These are phyloP conservation scores for Fusarium domesticum DNA, from an alignment of 2,329 filamentous ascomycete species.

Conservation along the genomic window DNA sequence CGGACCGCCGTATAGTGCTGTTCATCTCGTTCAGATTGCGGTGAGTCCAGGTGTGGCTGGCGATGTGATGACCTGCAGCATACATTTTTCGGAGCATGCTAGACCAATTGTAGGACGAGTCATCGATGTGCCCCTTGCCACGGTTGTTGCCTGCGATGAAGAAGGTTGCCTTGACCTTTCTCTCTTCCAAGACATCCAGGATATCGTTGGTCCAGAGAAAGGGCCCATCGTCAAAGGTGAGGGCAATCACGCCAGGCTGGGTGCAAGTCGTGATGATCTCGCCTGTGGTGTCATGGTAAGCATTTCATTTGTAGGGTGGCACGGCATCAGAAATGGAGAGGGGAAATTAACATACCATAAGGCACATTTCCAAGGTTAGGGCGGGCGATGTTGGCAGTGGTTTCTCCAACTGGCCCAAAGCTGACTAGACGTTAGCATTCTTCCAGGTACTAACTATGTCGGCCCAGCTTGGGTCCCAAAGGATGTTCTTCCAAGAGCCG, in stretches of 20 bases:
- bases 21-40: constrained; percentile 39
- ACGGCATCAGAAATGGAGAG: constrained; percentile 1
- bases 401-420: constrained; percentile 31
- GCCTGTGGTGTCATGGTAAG: constrained; percentile 28
- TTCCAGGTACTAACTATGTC: neutral
- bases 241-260: constrained; percentile 37
- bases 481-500: neutral
- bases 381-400: constrained; percentile 33
- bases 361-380: constrained; percentile 35
- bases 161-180: constrained; percentile 38
- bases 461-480: neutral
- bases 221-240: constrained; percentile 50
- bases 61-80: constrained; percentile 44
- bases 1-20: constrained; percentile 33
- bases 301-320: constrained; percentile 5
- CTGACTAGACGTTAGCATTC: constrained; percentile 23
- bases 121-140: constrained; percentile 42
- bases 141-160: constrained; percentile 44
- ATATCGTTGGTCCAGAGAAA: constrained; percentile 41
- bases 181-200: constrained; percentile 37
- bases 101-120: constrained; percentile 33
- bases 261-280: constrained; percentile 37
- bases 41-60: constrained; percentile 48
- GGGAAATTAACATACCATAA: constrained; percentile 32
- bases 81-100: constrained; percentile 41